Conservation (phyloP, 139 green algal species). For the Micractinium sp. region DNA sequence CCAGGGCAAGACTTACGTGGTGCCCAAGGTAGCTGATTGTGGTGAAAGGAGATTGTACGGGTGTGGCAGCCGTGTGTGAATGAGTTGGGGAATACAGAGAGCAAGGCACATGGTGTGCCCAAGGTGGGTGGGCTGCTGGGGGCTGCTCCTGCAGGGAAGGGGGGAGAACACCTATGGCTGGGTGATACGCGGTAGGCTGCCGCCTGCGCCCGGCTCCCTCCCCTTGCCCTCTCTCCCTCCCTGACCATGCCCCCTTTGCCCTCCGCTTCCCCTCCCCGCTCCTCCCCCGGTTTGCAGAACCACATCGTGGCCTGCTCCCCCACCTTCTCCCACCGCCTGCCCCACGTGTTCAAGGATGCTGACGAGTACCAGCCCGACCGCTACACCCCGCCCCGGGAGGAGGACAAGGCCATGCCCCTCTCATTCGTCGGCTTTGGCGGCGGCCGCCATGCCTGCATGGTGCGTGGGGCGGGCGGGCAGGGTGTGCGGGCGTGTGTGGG, state of each 20-base stretch:
- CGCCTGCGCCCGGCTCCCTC: neutral
- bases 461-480: neutral
- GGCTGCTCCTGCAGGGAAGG: neutral
- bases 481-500: neutral
- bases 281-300: constrained; percentile 62
- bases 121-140: too few relatives aligned
- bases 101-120: too few relatives aligned
- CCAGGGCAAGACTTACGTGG: constrained; percentile 75
- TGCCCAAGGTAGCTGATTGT: constrained; percentile 80
- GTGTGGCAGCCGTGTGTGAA: too few relatives aligned
- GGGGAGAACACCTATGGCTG: too few relatives aligned
- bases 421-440: constrained; percentile 96
- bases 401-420: constrained; percentile 86
- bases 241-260: too few relatives aligned
- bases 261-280: neutral
- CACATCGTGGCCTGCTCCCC: constrained; percentile 89
- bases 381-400: constrained; percentile 78
- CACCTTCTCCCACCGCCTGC: constrained; percentile 88
- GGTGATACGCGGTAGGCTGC: neutral
- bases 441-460: constrained; percentile 96
- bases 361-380: constrained; percentile 87
- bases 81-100: too few relatives aligned
- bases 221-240: neutral
- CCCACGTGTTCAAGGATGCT: constrained; percentile 79
- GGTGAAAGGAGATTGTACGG: neutral